Percentiles rank a stretch among this genome's conserved stretches.
phyloP scores from a whole-genome alignment of 2,329 filamentous ascomycete species.

The Nemania sp. region DNA sequence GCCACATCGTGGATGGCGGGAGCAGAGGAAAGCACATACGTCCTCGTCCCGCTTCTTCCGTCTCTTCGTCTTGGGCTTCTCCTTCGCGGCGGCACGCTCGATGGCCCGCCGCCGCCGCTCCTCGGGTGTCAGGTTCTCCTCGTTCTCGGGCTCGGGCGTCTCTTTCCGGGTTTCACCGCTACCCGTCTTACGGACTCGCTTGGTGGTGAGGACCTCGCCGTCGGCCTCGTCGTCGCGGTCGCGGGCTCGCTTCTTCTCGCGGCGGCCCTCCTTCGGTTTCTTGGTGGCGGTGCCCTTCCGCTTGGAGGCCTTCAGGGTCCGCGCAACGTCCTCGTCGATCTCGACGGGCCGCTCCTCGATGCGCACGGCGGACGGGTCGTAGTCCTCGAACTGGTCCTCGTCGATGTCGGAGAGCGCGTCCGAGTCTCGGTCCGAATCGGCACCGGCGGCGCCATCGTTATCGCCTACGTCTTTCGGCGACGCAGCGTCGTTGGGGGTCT shows the following conservation, averaged over 20 bases:
- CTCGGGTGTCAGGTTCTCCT: constrained; percentile 80
- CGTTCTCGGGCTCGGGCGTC: constrained; percentile 67
- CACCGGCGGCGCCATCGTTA: constrained; percentile 48
- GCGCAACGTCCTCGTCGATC: constrained; percentile 68
- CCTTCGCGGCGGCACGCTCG: constrained; percentile 84
- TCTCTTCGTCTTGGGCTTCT: constrained; percentile 74
- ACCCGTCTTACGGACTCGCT: constrained; percentile 51
- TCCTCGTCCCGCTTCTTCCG: constrained; percentile 86
- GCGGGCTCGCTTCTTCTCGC: constrained; percentile 67
- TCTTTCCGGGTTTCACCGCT: constrained; percentile 50
- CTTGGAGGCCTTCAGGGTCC: constrained; percentile 67
- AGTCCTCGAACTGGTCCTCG: constrained; percentile 71
- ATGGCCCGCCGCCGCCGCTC: constrained; percentile 83
- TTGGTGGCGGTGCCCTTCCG: constrained; percentile 68
- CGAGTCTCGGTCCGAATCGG: constrained; percentile 59
- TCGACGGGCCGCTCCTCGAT: constrained; percentile 67
- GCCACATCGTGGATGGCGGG: not conserved
- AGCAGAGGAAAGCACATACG: constrained; percentile 53
- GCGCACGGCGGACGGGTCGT: constrained; percentile 66
- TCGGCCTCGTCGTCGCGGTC: constrained; percentile 56
- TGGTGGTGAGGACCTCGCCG: constrained; percentile 50
- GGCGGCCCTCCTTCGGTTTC: constrained; percentile 75
- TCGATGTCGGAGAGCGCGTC: constrained; percentile 70
- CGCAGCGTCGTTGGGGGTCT: constrained; percentile 34
- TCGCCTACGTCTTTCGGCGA: constrained; percentile 45